Evolutionary conservation across 805 yeast species (phyloP), one percentile per base, ranked within the genome.

Genomic region (Lipomyces japonicus): DNA sequence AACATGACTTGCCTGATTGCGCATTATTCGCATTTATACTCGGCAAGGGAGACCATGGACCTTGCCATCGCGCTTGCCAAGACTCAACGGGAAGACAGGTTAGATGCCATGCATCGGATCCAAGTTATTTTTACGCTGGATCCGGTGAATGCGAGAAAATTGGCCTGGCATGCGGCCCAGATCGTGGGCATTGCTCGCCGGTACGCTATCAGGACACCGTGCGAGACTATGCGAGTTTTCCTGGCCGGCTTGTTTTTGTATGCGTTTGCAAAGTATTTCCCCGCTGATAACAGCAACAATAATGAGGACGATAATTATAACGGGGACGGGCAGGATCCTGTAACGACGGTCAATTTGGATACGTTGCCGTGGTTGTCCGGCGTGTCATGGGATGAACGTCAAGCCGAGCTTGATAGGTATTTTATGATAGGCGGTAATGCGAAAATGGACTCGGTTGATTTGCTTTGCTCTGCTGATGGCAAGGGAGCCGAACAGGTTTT

Each of bases 141-240:
- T 21, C 54, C 56, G 10, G 48, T 40, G 28, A 34, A 38, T 21
- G 41, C 62, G 6, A 39, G 62, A 6, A 39, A 36, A 25, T 44
- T 58, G 21, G 62, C 62, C 4, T 59, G 62, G 62, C 60, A 59
- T 18, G 57, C 61, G 16, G 51, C 51, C 16, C 62, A 59, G 42
- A 59, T 59, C 16, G 39, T 59, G 10, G 57, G 57, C 14, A 46
- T 58, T 21, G 48, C 55, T 18, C 25, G 49, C 32, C 32, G 43
- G 16, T 44, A 42, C n/a, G 50, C 53, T 4, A 48, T 52, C 28
- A 39, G 50, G 31, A 48, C 58, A 12, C 61, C 61, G 4, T 57
- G 61, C 42, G 61, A 58, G 40, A 50, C 56, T 18, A 51, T 58
- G 60, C 25, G 60, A 14, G 48, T 59, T 6, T 59, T 59, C 39